phyloP scores from a whole-genome alignment of 768 basidiomycete genomes.

The Phanerochaete sordida region DNA sequence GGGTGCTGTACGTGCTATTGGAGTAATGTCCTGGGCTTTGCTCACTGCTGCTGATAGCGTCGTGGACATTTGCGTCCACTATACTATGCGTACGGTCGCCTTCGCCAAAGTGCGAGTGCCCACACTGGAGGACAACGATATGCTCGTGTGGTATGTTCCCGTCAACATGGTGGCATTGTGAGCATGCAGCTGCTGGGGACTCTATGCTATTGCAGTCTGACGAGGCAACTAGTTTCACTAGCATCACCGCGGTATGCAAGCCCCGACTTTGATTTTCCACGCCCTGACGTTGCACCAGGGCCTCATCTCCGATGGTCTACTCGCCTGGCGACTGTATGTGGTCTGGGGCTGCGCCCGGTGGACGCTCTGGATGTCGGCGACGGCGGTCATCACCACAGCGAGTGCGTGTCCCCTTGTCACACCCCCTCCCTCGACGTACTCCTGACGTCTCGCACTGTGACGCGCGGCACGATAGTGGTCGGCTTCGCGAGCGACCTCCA shows the following conservation, averaged over 20 bases:
- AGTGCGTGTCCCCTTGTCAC: conserved; percentile 10
- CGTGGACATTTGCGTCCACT: conserved; percentile 16
- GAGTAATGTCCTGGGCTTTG: not conserved
- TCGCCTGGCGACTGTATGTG: conserved; percentile 24
- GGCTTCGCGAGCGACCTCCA: conserved; percentile 1
- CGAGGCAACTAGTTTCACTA: not conserved
- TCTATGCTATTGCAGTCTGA: not conserved
- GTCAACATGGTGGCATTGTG: conserved; percentile 12
- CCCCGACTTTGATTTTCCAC: not conserved
- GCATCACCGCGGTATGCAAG: not conserved
- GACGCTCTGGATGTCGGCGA: conserved; percentile 17
- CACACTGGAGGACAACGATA: conserved; percentile 3
- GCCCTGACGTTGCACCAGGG: conserved; percentile 6
- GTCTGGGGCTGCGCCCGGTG: conserved; percentile 14
- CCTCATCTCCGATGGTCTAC: conserved; percentile 18
- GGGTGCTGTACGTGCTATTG: conserved; percentile 13
- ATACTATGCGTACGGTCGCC: conserved; percentile 14
- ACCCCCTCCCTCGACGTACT: too few relatives aligned
- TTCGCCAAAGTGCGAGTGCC: conserved; percentile 14
- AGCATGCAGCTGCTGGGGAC: not conserved
- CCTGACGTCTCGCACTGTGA: too few relatives aligned
- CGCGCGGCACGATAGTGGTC: conserved; percentile 1
- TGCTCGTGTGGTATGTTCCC: conserved; percentile 15
- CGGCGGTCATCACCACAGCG: conserved; percentile 13
- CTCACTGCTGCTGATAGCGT: not conserved